A percentile compares a stretch with the other conserved stretches of the same genome.
Evolutionary conservation across 2,329 filamentous ascomycete genomes (phyloP).

Genomic region (Coniochaeta sp.): DNA sequence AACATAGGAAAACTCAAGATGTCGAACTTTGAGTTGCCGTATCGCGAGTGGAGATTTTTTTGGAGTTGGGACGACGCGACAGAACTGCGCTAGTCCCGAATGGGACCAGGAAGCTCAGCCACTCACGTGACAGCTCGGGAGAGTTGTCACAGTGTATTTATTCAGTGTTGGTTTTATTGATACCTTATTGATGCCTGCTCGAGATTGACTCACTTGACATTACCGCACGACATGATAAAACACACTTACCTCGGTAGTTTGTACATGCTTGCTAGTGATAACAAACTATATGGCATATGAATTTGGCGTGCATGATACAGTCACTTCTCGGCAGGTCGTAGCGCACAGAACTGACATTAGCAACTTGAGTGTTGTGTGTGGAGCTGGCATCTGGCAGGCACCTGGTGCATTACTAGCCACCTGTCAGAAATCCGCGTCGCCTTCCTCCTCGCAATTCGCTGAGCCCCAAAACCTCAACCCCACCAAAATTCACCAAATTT

Average conservation of each 20-base stretch:
- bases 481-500: conserved; percentile 5
- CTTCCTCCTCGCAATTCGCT: background rate
- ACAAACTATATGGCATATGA: too few relatives aligned
- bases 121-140: background rate
- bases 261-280: too few relatives aligned
- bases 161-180: too few relatives aligned
- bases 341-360: too few relatives aligned
- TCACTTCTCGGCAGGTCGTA: too few relatives aligned
- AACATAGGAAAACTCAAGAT: background rate
- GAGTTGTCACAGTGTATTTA: background rate
- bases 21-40: background rate
- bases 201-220: too few relatives aligned
- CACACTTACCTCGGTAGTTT: too few relatives aligned
- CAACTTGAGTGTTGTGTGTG: too few relatives aligned
- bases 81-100: background rate
- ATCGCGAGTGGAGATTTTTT: background rate
- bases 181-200: too few relatives aligned
- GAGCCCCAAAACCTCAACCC: background rate
- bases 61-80: background rate
- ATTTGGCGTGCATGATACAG: too few relatives aligned
- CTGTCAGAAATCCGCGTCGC: background rate
- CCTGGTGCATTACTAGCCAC: background rate
- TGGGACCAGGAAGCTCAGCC: background rate
- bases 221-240: too few relatives aligned
- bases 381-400: background rate